Evolutionary conservation across 202 grass and related monocot species (phyloP), one percentile per base, ranked within the genome.

Genomic region (Hordeum pubiflorum): DNA sequence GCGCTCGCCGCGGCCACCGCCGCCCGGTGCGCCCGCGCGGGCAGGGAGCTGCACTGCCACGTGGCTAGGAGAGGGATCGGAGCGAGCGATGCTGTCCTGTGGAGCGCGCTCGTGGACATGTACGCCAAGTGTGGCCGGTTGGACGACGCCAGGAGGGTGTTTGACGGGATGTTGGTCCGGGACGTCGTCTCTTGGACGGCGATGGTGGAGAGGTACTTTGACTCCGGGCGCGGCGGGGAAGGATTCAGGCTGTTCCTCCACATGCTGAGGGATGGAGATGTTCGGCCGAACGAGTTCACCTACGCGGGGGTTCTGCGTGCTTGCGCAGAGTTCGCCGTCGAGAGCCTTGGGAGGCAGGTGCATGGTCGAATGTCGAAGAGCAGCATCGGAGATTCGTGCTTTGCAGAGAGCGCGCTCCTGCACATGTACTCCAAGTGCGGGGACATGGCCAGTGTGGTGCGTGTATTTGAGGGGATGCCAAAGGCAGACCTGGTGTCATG

Each of bases 171-270:
- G 78, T 21, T 39, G 0, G 73, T 77, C 36, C 89, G 69, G 63
- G 94, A 97, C 61, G 79, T 88, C 9, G 72, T 97, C 48, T 92
- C 90, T 5, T 97, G 94, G 94, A 92, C 90, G 4, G 89, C 90
- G 27, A 94, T 97, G 90, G 86, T 97, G 74, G 89, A 89, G 66
- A 92, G 92, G 76, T 97, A 90, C 57, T 97, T 97, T 24, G 86
- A 94, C 21, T 74, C 66, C 4, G 71, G 87, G 40, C 84, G 74
- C 2, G 63, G 71, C 2, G 76, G 78, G 23, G 88, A 97, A 33
- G 94, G 92, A 10, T 94, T 94, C 86, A 50, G 65, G 27, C 57
- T 94, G 37, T 91, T 91, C 12, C 55, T 82, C 10, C 32, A 80
- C 14, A 94, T 97, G 92, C 38, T 92, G 63, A 84, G 79, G 44